Evolutionary conservation across 208 protist genomes (phyloP).

Genomic region (Leishmania mexicana): DNA sequence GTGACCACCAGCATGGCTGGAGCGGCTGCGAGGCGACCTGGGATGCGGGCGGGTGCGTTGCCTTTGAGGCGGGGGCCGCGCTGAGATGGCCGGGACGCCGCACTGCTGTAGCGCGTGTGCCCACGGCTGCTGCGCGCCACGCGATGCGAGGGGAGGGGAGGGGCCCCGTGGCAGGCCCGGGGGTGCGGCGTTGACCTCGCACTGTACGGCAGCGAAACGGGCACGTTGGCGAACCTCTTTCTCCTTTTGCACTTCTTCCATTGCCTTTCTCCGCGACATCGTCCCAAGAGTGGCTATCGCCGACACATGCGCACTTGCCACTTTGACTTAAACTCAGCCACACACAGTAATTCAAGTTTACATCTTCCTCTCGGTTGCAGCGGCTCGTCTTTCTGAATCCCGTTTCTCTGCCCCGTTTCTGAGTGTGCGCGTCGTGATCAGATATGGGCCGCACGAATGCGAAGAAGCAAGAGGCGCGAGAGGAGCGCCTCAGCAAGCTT

Average conservation of each 20-base stretch:
- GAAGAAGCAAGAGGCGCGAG: conserved; percentile 78
- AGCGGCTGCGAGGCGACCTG: background rate
- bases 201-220: background rate
- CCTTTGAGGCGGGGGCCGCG: background rate
- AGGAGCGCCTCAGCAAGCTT: conserved; percentile 59
- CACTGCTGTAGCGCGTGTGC: background rate
- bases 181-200: background rate
- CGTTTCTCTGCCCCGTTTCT: too few relatives aligned
- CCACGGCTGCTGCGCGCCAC: background rate
- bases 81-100: background rate
- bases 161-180: background rate
- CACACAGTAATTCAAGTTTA: background rate
- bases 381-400: conserved; percentile 1
- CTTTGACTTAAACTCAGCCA: background rate
- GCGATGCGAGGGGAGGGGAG: background rate
- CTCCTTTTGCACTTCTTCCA: background rate
- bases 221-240: background rate
- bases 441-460: conserved; percentile 81
- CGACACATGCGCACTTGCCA: background rate
- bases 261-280: background rate
- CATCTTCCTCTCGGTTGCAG: too few relatives aligned
- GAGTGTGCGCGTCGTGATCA: background rate
- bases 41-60: background rate
- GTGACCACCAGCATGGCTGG: background rate
- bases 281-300: background rate